Percentiles rank a stretch among this genome's conserved stretches.
Evolutionary conservation across 2,329 filamentous ascomycete species (phyloP).

Genomic region (Aureobasidium subglaciale): DNA sequence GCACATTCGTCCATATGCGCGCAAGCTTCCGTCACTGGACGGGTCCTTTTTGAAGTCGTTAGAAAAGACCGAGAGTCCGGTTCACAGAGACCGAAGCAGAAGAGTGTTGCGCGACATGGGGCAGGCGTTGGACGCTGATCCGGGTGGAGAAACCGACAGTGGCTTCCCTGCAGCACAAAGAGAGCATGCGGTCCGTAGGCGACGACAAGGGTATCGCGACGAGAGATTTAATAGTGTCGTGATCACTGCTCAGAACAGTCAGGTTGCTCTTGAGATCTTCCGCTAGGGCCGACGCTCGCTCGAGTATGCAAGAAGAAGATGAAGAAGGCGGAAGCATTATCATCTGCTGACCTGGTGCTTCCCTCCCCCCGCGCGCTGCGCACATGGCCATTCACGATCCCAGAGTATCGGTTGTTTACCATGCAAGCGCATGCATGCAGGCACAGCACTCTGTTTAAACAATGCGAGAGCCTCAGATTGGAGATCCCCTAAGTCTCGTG

Average conservation of each 20-base stretch:
- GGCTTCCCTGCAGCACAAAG: slow-evolving; percentile 1
- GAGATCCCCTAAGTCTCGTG: background rate
- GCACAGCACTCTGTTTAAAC: background rate
- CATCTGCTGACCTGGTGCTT: slow-evolving; percentile 9
- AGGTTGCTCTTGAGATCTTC: background rate
- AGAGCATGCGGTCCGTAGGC: background rate
- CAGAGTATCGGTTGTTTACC: background rate
- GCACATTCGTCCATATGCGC: too few species aligned
- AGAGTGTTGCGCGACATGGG: slow-evolving; percentile 11
- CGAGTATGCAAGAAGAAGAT: too few species aligned
- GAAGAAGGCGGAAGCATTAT: background rate
- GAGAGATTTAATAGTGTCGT: background rate
- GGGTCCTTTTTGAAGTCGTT: too few species aligned
- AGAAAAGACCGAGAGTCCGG: slow-evolving; percentile 5
- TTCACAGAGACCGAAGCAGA: slow-evolving; percentile 2
- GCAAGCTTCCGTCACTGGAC: too few species aligned
- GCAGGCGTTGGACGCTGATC: slow-evolving; percentile 11
- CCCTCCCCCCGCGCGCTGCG: background rate
- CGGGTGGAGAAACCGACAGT: slow-evolving; percentile 14
- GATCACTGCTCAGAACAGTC: background rate
- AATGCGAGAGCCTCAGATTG: background rate
- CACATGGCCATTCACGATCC: background rate
- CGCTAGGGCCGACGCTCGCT: too few species aligned
- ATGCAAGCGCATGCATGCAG: slow-evolving; percentile 7
- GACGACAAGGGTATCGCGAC: background rate